Evolutionary conservation across 176 grass and related monocot genomes (phyloP).

Genomic region (Oryza rufipogon): DNA sequence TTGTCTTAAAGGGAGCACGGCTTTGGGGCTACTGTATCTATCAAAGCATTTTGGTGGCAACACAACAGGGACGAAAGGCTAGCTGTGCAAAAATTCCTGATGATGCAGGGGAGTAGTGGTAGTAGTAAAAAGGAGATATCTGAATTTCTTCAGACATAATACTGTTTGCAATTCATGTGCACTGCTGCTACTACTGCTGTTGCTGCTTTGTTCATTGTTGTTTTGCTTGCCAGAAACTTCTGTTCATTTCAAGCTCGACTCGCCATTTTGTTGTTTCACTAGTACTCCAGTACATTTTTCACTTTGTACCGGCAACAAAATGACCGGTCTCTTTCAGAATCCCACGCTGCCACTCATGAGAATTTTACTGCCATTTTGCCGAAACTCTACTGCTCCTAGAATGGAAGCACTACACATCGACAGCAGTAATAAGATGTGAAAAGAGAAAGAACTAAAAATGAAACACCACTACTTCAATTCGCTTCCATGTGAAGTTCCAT

Average conservation of each 20-base stretch:
- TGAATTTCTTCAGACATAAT: conserved; percentile 48
- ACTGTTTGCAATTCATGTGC: conserved; percentile 42
- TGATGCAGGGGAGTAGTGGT: not conserved
- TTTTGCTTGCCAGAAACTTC: not conserved
- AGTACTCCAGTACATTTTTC: not conserved
- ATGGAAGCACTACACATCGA: not conserved
- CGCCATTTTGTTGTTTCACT: not conserved
- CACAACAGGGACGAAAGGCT: conserved; percentile 20
- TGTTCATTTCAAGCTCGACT: not conserved
- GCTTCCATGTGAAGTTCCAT: not conserved
- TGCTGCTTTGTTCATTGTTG: not conserved
- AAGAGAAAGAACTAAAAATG: not conserved
- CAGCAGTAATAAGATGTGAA: not conserved
- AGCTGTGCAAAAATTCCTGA: conserved; percentile 48
- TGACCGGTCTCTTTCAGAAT: conserved; percentile 12
- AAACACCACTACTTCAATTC: not conserved
- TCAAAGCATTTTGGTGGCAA: conserved; percentile 23
- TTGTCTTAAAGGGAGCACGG: not conserved
- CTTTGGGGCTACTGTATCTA: conserved; percentile 18
- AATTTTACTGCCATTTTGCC: not conserved
- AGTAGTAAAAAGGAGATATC: conserved; percentile 8
- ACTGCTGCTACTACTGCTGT: no score
- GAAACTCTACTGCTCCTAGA: not conserved
- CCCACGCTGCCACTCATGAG: not conserved
- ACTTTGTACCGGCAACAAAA: not conserved